Evolutionary conservation across 768 basidiomycete species (phyloP).

Genomic region (Panaeolus papilionaceus): DNA sequence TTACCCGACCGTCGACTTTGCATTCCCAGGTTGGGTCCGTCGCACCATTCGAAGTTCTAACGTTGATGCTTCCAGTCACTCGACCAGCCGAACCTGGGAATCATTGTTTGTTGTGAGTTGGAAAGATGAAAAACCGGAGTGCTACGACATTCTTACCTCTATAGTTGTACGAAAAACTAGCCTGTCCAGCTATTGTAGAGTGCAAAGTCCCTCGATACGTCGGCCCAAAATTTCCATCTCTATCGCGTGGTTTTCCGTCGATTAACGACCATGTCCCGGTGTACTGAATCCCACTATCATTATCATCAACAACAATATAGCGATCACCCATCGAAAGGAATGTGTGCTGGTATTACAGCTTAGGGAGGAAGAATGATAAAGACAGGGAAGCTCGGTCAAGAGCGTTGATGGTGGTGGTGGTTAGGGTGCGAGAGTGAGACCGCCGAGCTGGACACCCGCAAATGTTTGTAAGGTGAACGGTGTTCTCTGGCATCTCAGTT

Average conservation of each 20-base stretch:
- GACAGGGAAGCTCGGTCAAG: not conserved
- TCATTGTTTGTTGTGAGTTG: not conserved
- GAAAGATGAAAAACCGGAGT: not conserved
- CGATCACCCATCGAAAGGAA: constrained; percentile 17
- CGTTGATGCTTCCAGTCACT: constrained; percentile 12
- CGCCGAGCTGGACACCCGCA: not conserved
- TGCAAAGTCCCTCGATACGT: constrained; percentile 27
- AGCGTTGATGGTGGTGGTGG: not conserved
- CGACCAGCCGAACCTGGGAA: not conserved
- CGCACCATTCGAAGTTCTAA: constrained; percentile 4
- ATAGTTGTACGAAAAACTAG: constrained; percentile 26
- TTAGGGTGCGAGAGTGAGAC: not conserved
- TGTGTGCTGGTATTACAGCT: constrained; percentile 5
- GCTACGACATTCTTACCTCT: constrained; percentile 19
- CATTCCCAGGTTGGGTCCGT: constrained; percentile 9
- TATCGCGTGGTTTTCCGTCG: constrained; percentile 25
- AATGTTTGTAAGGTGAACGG: not conserved
- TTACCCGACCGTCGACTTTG: constrained; percentile 1
- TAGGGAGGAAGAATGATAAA: not conserved
- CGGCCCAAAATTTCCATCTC: constrained; percentile 26
- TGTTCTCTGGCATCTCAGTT: not conserved
- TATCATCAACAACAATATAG: constrained; percentile 30
- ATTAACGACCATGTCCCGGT: constrained; percentile 25
- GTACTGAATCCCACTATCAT: constrained; percentile 27
- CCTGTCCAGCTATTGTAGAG: constrained; percentile 21